Base-by-base conservation (phyloP, 148 eudicot species). In the Rhododendron henanense region DNA sequence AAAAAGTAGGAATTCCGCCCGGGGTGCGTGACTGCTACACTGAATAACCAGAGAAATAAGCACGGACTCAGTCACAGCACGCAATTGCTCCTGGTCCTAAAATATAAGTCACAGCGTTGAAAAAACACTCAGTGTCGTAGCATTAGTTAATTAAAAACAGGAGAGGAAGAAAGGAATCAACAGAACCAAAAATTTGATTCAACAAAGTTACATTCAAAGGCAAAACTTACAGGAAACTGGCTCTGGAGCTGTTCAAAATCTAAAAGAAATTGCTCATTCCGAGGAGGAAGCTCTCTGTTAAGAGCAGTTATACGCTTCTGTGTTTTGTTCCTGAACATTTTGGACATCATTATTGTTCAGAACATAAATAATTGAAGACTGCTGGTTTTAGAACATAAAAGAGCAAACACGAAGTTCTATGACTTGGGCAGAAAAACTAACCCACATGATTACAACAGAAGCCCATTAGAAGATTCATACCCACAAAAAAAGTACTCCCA, bases 1-100 rank as follows among this genome's bases (percentile, higher is more conserved):
- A 93, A 94, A 97, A 57, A 94, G 91, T 83, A 97, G 90, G 90
- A 97, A 97, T 47, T 97, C 98, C n/a, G 98, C 99, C 83, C 96
- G 90, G 81, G 97, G 98, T 55, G 96, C 92, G 90, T 97, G 99
- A 83, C 90, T 86, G 85, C 96, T 94, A 87, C 98, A 97, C 85
- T 95, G 95, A 87, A 95, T 88, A 88, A 94, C 96, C 88, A 95
- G 91, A 90, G 98, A 90, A 81, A 94, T 93, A 25, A 95, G 90
- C 87, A 95, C 96, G 73, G 96, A 93, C 91, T 95, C 98, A 15
- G 98, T 91, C 88, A 92, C 95, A 86, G 87, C 87, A 35, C 93
- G 93, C 83, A 95, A 84, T 84, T 95, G 98, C 89, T 94, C 99
- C 90, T 90, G 94, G 88, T 95, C 99, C 99, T 97, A 94, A 84